Evolutionary conservation across 1,284 basidiomycete genomes (phyloP).

Genomic region (Schizophyllum amplum): DNA sequence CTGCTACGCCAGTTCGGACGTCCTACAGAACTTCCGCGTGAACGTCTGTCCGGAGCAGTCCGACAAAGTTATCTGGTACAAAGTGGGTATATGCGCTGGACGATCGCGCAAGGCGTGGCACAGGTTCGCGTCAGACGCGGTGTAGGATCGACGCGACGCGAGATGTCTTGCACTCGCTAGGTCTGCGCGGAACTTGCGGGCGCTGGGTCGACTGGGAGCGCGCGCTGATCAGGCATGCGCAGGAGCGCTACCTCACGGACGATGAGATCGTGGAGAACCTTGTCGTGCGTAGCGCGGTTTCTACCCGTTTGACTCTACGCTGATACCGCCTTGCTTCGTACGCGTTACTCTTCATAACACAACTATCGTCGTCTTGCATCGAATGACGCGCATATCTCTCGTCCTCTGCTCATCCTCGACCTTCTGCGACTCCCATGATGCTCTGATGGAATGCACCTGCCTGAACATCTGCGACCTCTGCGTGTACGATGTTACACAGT

Average conservation of each 20-base stretch:
- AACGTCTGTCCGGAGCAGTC: slow-evolving; percentile 54
- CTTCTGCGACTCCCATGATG: background rate
- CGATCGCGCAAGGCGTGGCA: too few species aligned
- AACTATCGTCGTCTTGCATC: too few species aligned
- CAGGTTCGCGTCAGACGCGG: too few species aligned
- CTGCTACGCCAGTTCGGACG: slow-evolving; percentile 49
- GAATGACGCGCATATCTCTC: too few species aligned
- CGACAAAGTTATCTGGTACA: slow-evolving; percentile 62
- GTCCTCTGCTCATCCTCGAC: background rate
- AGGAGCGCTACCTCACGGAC: slow-evolving; percentile 69
- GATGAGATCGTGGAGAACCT: slow-evolving; percentile 68
- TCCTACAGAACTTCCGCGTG: slow-evolving; percentile 61
- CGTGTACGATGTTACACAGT: background rate
- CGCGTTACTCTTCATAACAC: too few species aligned
- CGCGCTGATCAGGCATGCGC: background rate
- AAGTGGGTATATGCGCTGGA: slow-evolving; percentile 32
- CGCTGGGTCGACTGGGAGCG: too few species aligned
- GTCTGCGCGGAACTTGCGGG: too few species aligned
- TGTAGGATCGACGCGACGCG: too few species aligned
- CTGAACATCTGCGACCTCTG: background rate
- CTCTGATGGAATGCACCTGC: too few species aligned
- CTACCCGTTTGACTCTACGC: background rate
- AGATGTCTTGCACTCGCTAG: too few species aligned
- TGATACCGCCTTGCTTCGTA: background rate
- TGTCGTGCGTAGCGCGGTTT: slow-evolving; percentile 40